Evolutionary conservation across 768 basidiomycete genomes (phyloP).

Genomic region (Boletus subcaerulescens): DNA sequence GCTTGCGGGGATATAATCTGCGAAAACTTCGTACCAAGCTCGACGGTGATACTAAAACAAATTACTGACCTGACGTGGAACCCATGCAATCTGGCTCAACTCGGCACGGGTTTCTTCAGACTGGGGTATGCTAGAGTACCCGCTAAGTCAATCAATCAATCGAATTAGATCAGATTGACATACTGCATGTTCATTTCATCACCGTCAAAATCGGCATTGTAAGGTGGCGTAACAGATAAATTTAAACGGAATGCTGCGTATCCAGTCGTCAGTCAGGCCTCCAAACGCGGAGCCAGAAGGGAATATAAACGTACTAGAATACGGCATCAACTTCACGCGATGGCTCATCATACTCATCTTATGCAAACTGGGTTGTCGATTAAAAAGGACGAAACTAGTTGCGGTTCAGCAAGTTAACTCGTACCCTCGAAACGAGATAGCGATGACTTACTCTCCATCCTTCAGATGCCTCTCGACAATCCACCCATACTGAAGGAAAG

Average conservation of each 20-base stretch:
- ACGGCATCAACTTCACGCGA: conserved; percentile 94
- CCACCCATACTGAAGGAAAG: conserved; percentile 97
- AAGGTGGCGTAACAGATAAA: conserved; percentile 96
- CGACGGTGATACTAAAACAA: not conserved
- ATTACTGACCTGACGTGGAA: conserved; percentile 79
- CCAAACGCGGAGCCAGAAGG: not conserved
- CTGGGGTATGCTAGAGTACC: conserved; percentile 78
- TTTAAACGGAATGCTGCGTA: conserved; percentile 89
- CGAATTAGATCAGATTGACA: conserved; percentile 33
- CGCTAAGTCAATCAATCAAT: conserved; percentile 7
- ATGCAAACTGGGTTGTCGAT: conserved; percentile 96
- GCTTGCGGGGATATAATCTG: conserved; percentile 99
- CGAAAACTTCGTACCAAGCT: not conserved
- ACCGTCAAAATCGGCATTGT: conserved; percentile 99
- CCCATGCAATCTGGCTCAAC: conserved; percentile 98
- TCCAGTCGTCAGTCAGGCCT: conserved; percentile 16
- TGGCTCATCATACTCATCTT: conserved; percentile 99
- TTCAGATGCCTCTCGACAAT: conserved; percentile 96
- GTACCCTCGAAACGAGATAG: conserved; percentile 15
- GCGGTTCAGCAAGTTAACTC: not conserved
- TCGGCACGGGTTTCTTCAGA: conserved; percentile 98
- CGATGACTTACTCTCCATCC: conserved; percentile 93
- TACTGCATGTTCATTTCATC: conserved; percentile 99
- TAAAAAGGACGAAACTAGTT: conserved; percentile 59
- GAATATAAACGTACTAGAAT: conserved; percentile 72